Evolutionary conservation across 441 rosid species (phyloP).

Genomic region (Bocquillonia castaneifolia): DNA sequence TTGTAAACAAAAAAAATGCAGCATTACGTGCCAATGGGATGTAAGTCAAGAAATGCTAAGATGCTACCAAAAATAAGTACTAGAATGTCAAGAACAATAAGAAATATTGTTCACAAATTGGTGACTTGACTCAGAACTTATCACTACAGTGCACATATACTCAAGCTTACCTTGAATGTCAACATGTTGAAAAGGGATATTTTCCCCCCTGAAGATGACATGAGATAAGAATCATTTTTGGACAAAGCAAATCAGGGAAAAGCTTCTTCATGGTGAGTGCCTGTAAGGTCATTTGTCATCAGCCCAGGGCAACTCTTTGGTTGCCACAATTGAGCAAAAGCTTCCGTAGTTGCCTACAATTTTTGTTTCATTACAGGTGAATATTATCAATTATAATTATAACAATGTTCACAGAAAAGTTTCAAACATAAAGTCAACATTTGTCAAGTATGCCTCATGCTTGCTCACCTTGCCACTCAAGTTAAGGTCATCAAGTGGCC

Average conservation of each 20-base stretch:
- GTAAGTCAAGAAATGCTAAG: neutral
- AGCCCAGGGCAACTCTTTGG: constrained; percentile 28
- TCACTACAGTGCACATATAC: neutral
- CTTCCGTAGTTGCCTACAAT: constrained; percentile 45
- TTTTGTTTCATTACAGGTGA: neutral
- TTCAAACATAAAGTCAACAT: neutral
- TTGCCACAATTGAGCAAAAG: constrained; percentile 41
- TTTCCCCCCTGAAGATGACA: constrained; percentile 81
- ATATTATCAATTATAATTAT: constrained; percentile 1
- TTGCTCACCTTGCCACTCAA: constrained; percentile 35
- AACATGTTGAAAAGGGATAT: constrained; percentile 62
- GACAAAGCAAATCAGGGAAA: constrained; percentile 61
- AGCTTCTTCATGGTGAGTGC: constrained; percentile 36
- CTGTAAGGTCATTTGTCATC: constrained; percentile 49
- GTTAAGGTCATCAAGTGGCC: constrained; percentile 33
- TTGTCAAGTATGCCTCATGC: neutral
- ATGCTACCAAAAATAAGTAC: neutral
- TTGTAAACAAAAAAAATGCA: neutral
- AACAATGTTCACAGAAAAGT: neutral
- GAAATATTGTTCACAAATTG: no score
- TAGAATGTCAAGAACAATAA: neutral
- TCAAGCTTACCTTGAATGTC: constrained; percentile 48
- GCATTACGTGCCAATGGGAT: neutral
- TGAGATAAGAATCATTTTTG: constrained; percentile 71
- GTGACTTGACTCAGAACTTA: no score